Evolutionary conservation across 257 asterid species (phyloP), one percentile per base, ranked within the genome.

Genomic region (Gentiana macrophylla): DNA sequence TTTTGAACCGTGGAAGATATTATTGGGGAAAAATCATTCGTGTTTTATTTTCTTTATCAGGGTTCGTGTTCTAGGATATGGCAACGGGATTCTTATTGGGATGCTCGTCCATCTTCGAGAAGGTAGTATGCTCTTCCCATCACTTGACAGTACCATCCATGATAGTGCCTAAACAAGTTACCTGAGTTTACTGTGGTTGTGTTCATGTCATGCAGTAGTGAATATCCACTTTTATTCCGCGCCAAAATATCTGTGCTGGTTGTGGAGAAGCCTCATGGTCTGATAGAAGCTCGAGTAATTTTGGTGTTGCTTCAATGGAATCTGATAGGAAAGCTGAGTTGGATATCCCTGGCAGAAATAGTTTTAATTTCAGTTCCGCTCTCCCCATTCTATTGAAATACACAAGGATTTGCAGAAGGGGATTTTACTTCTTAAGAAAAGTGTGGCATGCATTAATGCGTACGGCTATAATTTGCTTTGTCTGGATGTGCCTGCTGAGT

Each of bases 341-440:
- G 66, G 99, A 92, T 47, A 77, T 94, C 51, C 67, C 92, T 57
- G 72, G 82, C 54, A 86, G 84, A 56, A 76, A 74, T 62, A 81
- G 97, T 72, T 85, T 87, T 77, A 85, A 72, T 69, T 79, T 64
- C 68, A 62, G 94, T 57, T 80, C 94, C 60, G 94, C 94, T 92
- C 97, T 53, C 81, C 84, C 13, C 98, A 88, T 72, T 83, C 99
- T 34, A 53, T 72, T 60, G 97, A 88, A 75, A 74, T 66, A 38
- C 99, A 92, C 76, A 86, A 81, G 82, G 99, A 92, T 76, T 75
- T 92, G 83, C 97, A 88, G 81, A 92, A 92, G 84, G 99, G 97
- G 74, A 85, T 92, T 62, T 87, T 97, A 50, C 99, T 92, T 76
- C 94, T 92, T 55, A 92, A 92, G 89, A 88, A 85, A 75, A 92